Evolutionary conservation across 2,329 filamentous ascomycete genomes (phyloP).

Genomic region (Aureobasidium sp.): DNA sequence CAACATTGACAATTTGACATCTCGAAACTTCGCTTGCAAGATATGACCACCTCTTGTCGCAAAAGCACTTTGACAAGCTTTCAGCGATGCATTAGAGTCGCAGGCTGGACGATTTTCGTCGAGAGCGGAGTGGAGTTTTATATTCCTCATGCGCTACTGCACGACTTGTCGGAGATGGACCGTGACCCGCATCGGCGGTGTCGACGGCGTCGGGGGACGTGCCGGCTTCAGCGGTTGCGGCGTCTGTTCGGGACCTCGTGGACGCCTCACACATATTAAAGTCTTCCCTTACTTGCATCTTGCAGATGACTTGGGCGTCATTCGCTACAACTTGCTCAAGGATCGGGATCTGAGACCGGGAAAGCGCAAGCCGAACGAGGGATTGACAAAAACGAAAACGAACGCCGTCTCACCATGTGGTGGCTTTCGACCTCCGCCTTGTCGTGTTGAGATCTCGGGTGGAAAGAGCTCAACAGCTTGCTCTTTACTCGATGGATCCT

Average conservation of each 20-base stretch:
- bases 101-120: not conserved
- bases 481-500: not conserved
- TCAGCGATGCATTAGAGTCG: not conserved
- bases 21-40: not conserved
- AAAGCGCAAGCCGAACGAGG: not conserved
- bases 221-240: not conserved
- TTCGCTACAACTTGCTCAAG: not conserved
- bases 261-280: not conserved
- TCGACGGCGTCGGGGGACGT: constrained; percentile 1
- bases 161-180: not conserved
- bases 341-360: not conserved
- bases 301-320: not conserved
- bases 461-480: not conserved
- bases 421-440: not conserved
- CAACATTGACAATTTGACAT: not conserved
- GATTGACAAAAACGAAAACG: not conserved
- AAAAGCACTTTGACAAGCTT: not conserved
- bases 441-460: not conserved
- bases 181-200: not conserved
- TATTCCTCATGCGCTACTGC: not conserved
- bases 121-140: not conserved
- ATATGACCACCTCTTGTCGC: not conserved
- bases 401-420: not conserved
- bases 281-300: constrained; percentile 2
- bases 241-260: not conserved